phyloP scores from a whole-genome alignment of 352 stramenopile genomes.

The Phytophthora fragariae region DNA sequence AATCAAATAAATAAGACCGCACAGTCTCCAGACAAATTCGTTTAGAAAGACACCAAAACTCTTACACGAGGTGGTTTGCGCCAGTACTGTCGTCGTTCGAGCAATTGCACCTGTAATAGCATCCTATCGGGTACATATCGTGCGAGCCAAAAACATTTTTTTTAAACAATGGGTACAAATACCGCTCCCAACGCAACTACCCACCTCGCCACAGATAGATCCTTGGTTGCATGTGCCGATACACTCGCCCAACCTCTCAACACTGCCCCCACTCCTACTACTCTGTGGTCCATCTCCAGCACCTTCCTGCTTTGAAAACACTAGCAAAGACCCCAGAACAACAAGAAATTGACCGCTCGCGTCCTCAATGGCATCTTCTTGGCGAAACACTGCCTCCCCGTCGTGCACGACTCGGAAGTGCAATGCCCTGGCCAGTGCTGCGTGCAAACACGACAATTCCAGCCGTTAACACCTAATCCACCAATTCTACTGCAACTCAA shows the following conservation, averaged over 20 bases:
- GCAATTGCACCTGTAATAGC: slow-evolving; percentile 40
- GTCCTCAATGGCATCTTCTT: slow-evolving; percentile 51
- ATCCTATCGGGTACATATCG: slow-evolving; percentile 32
- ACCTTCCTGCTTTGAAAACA: slow-evolving; percentile 46
- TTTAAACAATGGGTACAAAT: background rate
- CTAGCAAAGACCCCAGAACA: slow-evolving; percentile 48
- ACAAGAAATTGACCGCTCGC: slow-evolving; percentile 51
- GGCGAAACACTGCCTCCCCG: slow-evolving; percentile 52
- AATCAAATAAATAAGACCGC: background rate
- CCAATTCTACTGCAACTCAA: background rate
- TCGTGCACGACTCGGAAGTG: slow-evolving; percentile 50
- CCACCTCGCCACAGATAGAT: slow-evolving; percentile 52
- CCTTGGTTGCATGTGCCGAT: slow-evolving; percentile 46
- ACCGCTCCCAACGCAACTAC: slow-evolving; percentile 6
- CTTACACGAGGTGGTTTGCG: slow-evolving; percentile 54
- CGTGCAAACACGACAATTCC: slow-evolving; percentile 4
- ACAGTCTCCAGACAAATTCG: background rate
- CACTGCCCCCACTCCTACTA: slow-evolving; percentile 30
- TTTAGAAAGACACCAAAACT: background rate
- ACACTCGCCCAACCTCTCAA: slow-evolving; percentile 37
- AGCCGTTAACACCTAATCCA: background rate
- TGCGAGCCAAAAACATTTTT: background rate
- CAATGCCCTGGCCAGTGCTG: slow-evolving; percentile 44
- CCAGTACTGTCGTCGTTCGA: slow-evolving; percentile 45
- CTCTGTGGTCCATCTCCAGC: background rate